These are phyloP conservation scores for Phellopilus nigrolimitatus DNA, from an alignment of 1,284 basidiomycete genomes.

Conservation along the genomic window DNA sequence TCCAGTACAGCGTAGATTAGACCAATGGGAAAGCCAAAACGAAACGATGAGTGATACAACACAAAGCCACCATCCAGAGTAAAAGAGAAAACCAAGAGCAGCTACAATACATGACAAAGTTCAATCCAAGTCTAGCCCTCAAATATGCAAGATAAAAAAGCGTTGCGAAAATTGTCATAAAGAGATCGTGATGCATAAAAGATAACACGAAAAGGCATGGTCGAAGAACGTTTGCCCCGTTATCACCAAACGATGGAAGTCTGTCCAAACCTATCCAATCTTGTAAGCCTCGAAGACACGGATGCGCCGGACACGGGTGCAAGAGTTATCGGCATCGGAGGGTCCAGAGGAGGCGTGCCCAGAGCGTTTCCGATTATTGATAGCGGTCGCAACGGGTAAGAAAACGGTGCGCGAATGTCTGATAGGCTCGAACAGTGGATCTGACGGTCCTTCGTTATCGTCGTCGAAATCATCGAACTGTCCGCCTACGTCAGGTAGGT, in stretches of 20 bases:
- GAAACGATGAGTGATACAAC: slow-evolving; percentile 2
- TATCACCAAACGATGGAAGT: not conserved
- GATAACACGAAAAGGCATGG: not conserved
- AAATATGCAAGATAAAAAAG: slow-evolving; percentile 2
- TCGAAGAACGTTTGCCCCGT: not conserved
- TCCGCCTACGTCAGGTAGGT: slow-evolving; percentile 32
- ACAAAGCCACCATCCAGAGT: not conserved
- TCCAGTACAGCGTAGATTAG: not conserved
- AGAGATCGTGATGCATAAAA: slow-evolving; percentile 1
- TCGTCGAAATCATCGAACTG: slow-evolving; percentile 43
- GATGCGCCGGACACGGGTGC: slow-evolving; percentile 17
- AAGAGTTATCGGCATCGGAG: not conserved
- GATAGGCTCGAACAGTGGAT: slow-evolving; percentile 1
- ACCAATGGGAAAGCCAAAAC: not conserved
- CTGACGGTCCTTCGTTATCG: slow-evolving; percentile 29
- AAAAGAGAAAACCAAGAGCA: not conserved
- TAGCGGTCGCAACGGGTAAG: slow-evolving; percentile 1
- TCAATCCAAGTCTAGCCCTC: slow-evolving; percentile 1
- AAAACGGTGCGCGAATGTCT: slow-evolving; percentile 7
- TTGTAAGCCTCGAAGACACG: slow-evolving; percentile 19
- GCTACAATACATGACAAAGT: slow-evolving; percentile 5
- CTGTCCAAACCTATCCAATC: not conserved
- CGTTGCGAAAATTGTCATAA: not conserved
- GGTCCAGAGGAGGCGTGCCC: not conserved
- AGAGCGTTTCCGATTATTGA: not conserved